Percentiles rank a stretch among this genome's conserved stretches.
Conservation (phyloP, 2,329 filamentous ascomycete genomes). For the Chaetomiaceae sp. region DNA sequence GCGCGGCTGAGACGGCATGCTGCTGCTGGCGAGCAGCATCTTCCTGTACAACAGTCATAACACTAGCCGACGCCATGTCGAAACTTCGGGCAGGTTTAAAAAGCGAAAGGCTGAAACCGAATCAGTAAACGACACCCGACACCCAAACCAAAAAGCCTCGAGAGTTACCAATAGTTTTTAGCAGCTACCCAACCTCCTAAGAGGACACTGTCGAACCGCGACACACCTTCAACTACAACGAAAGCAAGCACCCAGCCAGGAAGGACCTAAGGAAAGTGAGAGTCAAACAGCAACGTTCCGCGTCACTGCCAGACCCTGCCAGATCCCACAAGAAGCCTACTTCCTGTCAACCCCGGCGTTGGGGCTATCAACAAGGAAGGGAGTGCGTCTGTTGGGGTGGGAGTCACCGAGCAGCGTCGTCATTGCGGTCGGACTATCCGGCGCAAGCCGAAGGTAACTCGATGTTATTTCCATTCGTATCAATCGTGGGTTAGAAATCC, state of each 20-base stretch:
- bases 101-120: background rate
- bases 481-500: too few relatives aligned
- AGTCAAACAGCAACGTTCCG: background rate
- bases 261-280: background rate
- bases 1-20: background rate
- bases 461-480: too few relatives aligned
- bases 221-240: background rate
- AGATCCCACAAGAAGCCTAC: constrained; percentile 34
- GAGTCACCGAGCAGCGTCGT: background rate
- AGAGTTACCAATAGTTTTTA: too few relatives aligned
- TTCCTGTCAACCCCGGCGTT: constrained; percentile 46
- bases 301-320: background rate
- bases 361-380: constrained; percentile 41
- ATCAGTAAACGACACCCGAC: background rate
- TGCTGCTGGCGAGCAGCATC: background rate
- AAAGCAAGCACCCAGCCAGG: too few relatives aligned
- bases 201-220: too few relatives aligned
- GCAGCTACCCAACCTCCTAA: too few relatives aligned
- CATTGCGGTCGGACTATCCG: too few relatives aligned
- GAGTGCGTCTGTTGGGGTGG: background rate
- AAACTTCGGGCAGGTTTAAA: too few relatives aligned
- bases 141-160: too few relatives aligned
- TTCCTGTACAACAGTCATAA: background rate
- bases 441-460: too few relatives aligned
- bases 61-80: background rate